Base-by-base conservation (phyloP, 2,329 filamentous ascomycete species). In the Alternaria panax region DNA sequence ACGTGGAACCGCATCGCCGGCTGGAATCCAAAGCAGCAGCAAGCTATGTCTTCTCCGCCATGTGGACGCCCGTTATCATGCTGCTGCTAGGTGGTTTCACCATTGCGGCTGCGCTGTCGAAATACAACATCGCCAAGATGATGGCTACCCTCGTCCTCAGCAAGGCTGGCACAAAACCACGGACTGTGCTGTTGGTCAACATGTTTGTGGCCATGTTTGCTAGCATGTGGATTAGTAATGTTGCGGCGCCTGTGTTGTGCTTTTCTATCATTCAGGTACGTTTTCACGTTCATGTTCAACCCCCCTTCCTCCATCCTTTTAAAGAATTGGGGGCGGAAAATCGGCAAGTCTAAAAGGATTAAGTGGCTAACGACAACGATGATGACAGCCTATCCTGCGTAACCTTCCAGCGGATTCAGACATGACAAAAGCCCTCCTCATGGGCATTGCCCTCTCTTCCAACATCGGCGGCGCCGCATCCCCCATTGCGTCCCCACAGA, bases 51-150 rank as follows among this genome's bases (percentile, higher is more conserved):
- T 98, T 99, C 71, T 85, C 92, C 5, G 90, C 95, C 25, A 99
- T 99, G 95, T 99, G 95, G 95, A 97, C 94, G 4, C 94, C 95
- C 0, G 95, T 99, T 55, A 99, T 99, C 68, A 98, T 99, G 95
- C 87, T 99, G 16, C 84, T 99, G 22, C 88, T 99, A 0, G 95
- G 95, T 68, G 95, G 95, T 30, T 99, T 99, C 74, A 97, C 95
- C 2, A 90, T 99, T 54, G 95, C 95, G 9, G 95, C 95, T 0
- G 96, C 95, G 0, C 81, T 99, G 55, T 97, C 93, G 48, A 99
- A 99, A 78, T 97, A 96, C 79, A 95, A 93, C 68, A 98, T 99
- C 72, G 95, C 97, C 62, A 97, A 98, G 80, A 90, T 95, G 74
- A 93, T 99, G 81, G 95, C 95, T 2, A 97, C 94, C 1, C 92